phyloP scores from a whole-genome alignment of 2,329 filamentous ascomycete genomes.

The Colletotrichum caudatum region DNA sequence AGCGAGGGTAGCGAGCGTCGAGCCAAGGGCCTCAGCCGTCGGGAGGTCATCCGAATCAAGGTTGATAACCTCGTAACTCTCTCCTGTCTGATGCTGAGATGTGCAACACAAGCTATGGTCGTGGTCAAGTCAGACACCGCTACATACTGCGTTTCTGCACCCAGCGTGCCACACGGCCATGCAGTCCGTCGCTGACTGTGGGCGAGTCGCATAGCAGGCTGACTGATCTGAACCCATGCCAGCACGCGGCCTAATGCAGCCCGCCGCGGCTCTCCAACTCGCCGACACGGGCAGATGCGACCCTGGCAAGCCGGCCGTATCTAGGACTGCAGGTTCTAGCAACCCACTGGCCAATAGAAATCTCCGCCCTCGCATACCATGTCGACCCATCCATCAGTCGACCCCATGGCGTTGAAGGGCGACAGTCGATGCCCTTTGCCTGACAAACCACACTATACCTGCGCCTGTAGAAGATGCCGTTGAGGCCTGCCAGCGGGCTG shows the following conservation, averaged over 20 bases:
- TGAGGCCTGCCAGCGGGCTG: too few relatives aligned
- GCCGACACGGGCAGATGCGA: conserved; percentile 16
- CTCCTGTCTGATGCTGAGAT: too few relatives aligned
- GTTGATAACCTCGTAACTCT: background rate
- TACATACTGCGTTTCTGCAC: background rate
- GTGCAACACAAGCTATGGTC: background rate
- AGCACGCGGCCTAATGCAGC: conserved; percentile 6
- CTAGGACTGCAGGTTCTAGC: background rate
- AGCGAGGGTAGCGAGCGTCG: background rate
- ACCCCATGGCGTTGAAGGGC: background rate
- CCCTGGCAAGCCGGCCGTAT: background rate
- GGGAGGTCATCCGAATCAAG: background rate
- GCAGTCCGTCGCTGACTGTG: background rate
- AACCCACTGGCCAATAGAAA: background rate
- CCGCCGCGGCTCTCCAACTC: conserved; percentile 16
- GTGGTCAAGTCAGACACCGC: background rate
- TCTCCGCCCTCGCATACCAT: background rate
- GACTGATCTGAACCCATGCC: conserved; percentile 17
- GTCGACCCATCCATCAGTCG: background rate
- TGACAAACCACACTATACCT: too few relatives aligned
- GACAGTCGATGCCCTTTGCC: background rate
- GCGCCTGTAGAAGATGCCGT: too few relatives aligned
- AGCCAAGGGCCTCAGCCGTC: background rate
- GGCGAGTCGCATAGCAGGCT: background rate
- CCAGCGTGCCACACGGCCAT: background rate